Conservation (phyloP, 768 basidiomycete species). For the Rossbeevera mucosa region DNA sequence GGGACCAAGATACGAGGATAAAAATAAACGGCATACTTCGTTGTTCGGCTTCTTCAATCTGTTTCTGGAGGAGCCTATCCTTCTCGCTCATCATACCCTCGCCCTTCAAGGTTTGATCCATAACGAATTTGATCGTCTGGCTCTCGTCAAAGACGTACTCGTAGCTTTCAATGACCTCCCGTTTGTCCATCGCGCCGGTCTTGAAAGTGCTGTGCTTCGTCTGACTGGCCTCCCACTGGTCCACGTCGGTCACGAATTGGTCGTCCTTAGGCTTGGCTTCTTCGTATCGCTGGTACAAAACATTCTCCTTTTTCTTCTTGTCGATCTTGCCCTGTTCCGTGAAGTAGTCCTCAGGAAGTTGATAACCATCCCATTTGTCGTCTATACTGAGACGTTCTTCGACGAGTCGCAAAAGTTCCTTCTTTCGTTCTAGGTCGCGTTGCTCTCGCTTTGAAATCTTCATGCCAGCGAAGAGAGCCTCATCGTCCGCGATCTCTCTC, state of each 20-base stretch:
- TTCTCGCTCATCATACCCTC: slow-evolving; percentile 71
- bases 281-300: slow-evolving; percentile 90
- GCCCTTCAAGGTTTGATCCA: slow-evolving; percentile 72
- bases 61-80: slow-evolving; percentile 77
- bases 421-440: slow-evolving; percentile 82
- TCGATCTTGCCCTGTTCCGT: slow-evolving; percentile 99
- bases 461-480: slow-evolving; percentile 87
- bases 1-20: neutral
- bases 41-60: slow-evolving; percentile 89
- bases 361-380: slow-evolving; percentile 95
- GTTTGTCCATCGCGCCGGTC: slow-evolving; percentile 89
- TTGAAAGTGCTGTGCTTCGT: slow-evolving; percentile 85
- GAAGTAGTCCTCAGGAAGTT: slow-evolving; percentile 95
- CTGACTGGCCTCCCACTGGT: slow-evolving; percentile 96
- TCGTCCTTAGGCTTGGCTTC: slow-evolving; percentile 90
- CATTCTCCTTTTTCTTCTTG: slow-evolving; percentile 91
- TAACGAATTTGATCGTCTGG: slow-evolving; percentile 93
- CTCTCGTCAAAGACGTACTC: slow-evolving; percentile 99
- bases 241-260: slow-evolving; percentile 93
- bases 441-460: slow-evolving; percentile 81
- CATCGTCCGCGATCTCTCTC: slow-evolving; percentile 92
- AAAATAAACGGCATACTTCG: slow-evolving; percentile 50
- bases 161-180: slow-evolving; percentile 75
- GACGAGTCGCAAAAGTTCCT: slow-evolving; percentile 84
- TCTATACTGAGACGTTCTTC: slow-evolving; percentile 93